These are phyloP conservation scores for Cyberlindnera samutprakarnensis DNA, from an alignment of 805 yeast genomes.

Conservation along the genomic window DNA sequence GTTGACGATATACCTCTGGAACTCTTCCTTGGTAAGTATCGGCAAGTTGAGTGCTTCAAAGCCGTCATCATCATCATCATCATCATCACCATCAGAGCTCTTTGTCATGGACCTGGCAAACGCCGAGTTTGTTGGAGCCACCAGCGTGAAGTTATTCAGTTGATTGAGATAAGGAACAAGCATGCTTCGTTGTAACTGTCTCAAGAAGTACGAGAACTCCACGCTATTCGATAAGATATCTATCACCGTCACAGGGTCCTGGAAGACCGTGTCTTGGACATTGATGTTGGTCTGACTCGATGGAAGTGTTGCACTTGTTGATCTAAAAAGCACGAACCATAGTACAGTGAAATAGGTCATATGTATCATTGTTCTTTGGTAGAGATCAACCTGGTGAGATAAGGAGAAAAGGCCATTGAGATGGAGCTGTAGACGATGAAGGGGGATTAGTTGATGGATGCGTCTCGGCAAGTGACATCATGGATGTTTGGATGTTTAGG, in stretches of 20 bases:
- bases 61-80: background rate
- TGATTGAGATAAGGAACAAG: constrained; percentile 54
- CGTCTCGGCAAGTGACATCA: no score
- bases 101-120: constrained; percentile 29
- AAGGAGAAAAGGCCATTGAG: no score
- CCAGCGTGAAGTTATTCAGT: constrained; percentile 56
- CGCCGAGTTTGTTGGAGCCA: constrained; percentile 80
- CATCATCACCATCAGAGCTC: background rate
- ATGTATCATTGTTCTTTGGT: no score
- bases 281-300: no score
- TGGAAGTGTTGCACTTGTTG: no score
- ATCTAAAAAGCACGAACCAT: no score
- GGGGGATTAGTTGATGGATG: no score
- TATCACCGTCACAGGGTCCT: constrained; percentile 50
- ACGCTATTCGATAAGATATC: constrained; percentile 64
- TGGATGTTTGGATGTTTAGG: no score
- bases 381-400: no score
- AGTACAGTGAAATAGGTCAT: no score
- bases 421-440: no score
- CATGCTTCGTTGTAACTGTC: constrained; percentile 54
- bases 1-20: constrained; percentile 30
- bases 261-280: no score
- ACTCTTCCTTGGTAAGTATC: constrained; percentile 5
- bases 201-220: constrained; percentile 57
- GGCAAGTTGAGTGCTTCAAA: background rate